phyloP scores from a whole-genome alignment of 2,329 filamentous ascomycete species.

The Arachnomyces sp. region DNA sequence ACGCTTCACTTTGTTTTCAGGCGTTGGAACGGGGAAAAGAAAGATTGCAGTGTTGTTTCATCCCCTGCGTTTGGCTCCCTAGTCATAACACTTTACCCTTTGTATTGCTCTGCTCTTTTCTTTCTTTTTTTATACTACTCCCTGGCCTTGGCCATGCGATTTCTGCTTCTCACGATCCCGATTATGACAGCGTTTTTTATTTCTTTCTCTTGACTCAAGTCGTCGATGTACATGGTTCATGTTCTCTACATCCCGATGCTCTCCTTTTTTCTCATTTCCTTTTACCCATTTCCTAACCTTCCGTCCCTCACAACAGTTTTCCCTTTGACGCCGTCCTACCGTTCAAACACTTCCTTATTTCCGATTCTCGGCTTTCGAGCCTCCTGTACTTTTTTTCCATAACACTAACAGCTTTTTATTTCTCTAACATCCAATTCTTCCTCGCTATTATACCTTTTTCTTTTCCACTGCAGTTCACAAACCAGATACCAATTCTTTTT shows the following conservation, averaged over 20 bases:
- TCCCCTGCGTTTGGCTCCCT: not conserved
- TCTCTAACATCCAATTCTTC: no score
- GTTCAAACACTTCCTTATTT: no score
- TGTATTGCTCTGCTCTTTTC: not conserved
- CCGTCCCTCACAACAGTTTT: no score
- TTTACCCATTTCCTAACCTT: not conserved
- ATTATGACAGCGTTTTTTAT: slow-evolving; percentile 8
- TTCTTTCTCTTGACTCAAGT: slow-evolving; percentile 1
- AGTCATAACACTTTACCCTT: not conserved
- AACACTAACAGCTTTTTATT: no score
- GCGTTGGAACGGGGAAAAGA: slow-evolving; percentile 10
- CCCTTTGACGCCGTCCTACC: no score
- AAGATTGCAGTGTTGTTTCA: slow-evolving; percentile 10
- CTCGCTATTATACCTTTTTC: no score
- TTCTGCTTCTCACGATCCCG: slow-evolving; percentile 8
- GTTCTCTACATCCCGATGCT: slow-evolving; percentile 1
- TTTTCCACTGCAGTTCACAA: no score
- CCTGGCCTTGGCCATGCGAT: not conserved
- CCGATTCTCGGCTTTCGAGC: no score
- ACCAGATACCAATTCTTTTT: no score
- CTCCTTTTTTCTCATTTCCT: slow-evolving; percentile 10
- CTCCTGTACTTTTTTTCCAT: no score
- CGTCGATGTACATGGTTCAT: slow-evolving; percentile 12
- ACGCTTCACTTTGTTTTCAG: slow-evolving; percentile 8
- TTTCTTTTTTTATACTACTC: slow-evolving; percentile 2